These are phyloP conservation scores for Dryas octopetala DNA, from an alignment of 306 rosid species.

Conservation along the genomic window DNA sequence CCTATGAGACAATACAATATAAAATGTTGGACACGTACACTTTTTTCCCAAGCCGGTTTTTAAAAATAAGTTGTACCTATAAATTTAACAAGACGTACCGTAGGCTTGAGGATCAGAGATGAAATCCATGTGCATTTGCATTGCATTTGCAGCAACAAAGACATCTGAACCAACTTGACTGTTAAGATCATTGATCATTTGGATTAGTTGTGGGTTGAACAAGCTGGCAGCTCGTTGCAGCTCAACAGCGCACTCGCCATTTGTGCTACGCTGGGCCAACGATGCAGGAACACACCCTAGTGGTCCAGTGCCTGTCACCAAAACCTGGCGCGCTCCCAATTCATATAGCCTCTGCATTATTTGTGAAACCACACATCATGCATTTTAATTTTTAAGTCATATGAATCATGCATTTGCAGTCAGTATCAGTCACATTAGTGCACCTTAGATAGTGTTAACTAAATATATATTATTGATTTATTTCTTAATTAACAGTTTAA, in stretches of 20 bases:
- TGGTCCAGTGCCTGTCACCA: constrained; percentile 78
- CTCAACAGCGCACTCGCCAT: constrained; percentile 56
- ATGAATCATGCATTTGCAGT: not conserved
- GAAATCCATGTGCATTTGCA: constrained; percentile 61
- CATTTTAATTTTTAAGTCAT: not conserved
- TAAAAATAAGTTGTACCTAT: too few species aligned
- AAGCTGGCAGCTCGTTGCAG: constrained; percentile 61
- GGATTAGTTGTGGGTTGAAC: constrained; percentile 63
- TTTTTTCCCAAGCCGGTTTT: too few species aligned
- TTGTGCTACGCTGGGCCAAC: constrained; percentile 50
- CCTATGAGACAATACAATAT: too few species aligned
- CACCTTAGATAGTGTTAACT: too few species aligned
- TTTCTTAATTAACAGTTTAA: too few species aligned
- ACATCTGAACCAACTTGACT: constrained; percentile 41
- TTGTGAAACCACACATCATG: not conserved
- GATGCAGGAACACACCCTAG: constrained; percentile 79
- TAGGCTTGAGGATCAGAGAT: constrained; percentile 53
- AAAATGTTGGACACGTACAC: too few species aligned
- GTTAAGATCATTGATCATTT: constrained; percentile 44
- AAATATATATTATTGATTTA: too few species aligned
- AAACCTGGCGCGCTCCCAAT: constrained; percentile 56
- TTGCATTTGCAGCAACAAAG: constrained; percentile 62
- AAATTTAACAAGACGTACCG: constrained; percentile 32
- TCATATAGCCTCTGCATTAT: constrained; percentile 55
- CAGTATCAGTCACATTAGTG: too few species aligned